A percentile compares a stretch with the other conserved stretches of the same genome.
Evolutionary conservation across 2,329 filamentous ascomycete species (phyloP).

Genomic region (Arthrobotrys sphaeroides): DNA sequence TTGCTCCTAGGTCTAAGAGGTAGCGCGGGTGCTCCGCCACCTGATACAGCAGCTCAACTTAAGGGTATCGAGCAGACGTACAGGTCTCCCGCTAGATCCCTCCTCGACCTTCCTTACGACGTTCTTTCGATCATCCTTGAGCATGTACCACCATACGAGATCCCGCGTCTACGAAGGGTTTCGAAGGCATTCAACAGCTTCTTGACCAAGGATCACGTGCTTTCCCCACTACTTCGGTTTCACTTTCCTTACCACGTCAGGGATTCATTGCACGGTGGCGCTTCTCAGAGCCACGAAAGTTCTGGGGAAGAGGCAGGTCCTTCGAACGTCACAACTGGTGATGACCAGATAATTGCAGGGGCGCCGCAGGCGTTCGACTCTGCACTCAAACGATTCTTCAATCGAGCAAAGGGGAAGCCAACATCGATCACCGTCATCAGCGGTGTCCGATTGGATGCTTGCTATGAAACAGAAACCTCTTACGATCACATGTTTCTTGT

Average conservation of each 20-base stretch:
- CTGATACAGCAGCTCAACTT: slow-evolving; percentile 18
- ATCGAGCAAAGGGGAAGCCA: slow-evolving; percentile 44
- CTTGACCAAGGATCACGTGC: slow-evolving; percentile 42
- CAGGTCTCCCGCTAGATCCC: slow-evolving; percentile 11
- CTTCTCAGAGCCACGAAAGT: not conserved
- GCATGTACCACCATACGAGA: slow-evolving; percentile 43
- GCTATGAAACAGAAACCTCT: slow-evolving; percentile 51
- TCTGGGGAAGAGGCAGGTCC: not conserved
- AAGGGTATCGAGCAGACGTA: slow-evolving; percentile 19
- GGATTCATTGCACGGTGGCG: slow-evolving; percentile 27
- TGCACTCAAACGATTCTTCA: slow-evolving; percentile 51
- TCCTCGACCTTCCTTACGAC: slow-evolving; percentile 48
- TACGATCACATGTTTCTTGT: slow-evolving; percentile 53
- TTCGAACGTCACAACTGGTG: not conserved
- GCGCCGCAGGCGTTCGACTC: slow-evolving; percentile 42
- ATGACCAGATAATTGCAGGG: slow-evolving; percentile 12
- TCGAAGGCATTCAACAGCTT: slow-evolving; percentile 39
- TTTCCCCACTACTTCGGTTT: slow-evolving; percentile 33
- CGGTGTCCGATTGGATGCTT: slow-evolving; percentile 48
- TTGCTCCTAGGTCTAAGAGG: slow-evolving; percentile 31
- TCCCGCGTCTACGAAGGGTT: slow-evolving; percentile 37
- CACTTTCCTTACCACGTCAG: slow-evolving; percentile 50
- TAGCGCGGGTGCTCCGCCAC: slow-evolving; percentile 22
- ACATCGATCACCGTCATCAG: slow-evolving; percentile 49
- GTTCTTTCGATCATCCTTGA: slow-evolving; percentile 45